phyloP scores from a whole-genome alignment of 2,329 filamentous ascomycete genomes.

The Onygenales sp. region DNA sequence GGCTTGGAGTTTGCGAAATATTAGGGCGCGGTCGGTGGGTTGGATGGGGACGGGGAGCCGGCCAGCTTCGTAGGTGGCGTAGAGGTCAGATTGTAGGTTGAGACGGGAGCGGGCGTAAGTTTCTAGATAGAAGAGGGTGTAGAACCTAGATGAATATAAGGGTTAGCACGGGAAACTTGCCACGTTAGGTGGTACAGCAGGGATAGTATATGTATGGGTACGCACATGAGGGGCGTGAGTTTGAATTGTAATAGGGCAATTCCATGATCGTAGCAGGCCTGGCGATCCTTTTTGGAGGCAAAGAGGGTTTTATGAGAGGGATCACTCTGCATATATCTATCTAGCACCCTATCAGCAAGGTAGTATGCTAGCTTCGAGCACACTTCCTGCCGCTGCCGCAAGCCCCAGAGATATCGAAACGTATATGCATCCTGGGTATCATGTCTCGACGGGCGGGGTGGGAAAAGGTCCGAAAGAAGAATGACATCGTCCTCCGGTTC shows the following conservation, averaged over 20 bases:
- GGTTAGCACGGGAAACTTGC: background rate
- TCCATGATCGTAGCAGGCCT: constrained; percentile 24
- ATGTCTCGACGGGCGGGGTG: constrained; percentile 26
- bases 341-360: constrained; percentile 32
- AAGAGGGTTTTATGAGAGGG: constrained; percentile 22
- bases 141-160: constrained; percentile 23
- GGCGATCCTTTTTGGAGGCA: constrained; percentile 23
- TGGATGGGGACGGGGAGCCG: constrained; percentile 28
- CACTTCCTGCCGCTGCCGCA: constrained; percentile 28
- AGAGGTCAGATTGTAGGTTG: constrained; percentile 27
- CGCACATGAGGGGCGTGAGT: constrained; percentile 33
- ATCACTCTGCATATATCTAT: constrained; percentile 27
- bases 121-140: constrained; percentile 32
- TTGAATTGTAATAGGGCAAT: constrained; percentile 28
- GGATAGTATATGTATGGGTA: background rate
- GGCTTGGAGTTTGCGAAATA: constrained; percentile 28
- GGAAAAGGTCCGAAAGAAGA: constrained; percentile 34
- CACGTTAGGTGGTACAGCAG: background rate
- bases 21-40: constrained; percentile 21
- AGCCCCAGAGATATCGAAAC: constrained; percentile 29
- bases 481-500: constrained; percentile 35
- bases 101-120: constrained; percentile 28
- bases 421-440: constrained; percentile 27
- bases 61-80: constrained; percentile 30
- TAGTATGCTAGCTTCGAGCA: constrained; percentile 32